Evolutionary conservation across 805 yeast genomes (phyloP).

Genomic region (Schizosaccharomyces lindneri): DNA sequence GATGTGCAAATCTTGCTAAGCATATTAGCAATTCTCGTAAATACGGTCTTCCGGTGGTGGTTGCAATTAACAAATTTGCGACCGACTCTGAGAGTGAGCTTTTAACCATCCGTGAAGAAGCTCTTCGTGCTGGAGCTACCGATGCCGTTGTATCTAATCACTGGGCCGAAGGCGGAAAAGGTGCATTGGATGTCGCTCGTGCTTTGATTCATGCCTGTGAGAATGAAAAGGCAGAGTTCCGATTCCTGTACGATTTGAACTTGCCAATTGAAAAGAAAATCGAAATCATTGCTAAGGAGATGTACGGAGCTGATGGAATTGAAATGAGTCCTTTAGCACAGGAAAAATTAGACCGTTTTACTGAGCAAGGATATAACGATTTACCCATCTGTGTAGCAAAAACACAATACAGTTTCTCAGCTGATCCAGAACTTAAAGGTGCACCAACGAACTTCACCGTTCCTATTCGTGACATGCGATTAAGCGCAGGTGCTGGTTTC

Average conservation of each 20-base stretch:
- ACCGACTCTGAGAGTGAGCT: constrained; percentile 65
- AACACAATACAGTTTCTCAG: constrained; percentile 89
- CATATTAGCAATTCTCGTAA: constrained; percentile 67
- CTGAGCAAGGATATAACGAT: constrained; percentile 67
- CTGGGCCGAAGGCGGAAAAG: constrained; percentile 89
- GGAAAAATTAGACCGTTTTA: constrained; percentile 56
- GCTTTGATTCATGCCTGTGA: constrained; percentile 48
- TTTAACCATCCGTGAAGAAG: constrained; percentile 51
- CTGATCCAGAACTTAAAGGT: constrained; percentile 79
- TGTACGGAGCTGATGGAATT: constrained; percentile 80
- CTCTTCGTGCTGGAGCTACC: constrained; percentile 74
- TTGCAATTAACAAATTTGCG: constrained; percentile 73
- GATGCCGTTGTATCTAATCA: constrained; percentile 80
- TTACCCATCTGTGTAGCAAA: constrained; percentile 92
- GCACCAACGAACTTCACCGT: constrained; percentile 84
- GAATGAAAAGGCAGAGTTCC: constrained; percentile 23
- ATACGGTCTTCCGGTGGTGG: constrained; percentile 80
- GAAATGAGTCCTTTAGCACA: constrained; percentile 65
- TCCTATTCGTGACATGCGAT: constrained; percentile 84
- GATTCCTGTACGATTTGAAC: constrained; percentile 45
- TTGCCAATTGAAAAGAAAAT: constrained; percentile 56
- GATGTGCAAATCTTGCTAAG: constrained; percentile 71
- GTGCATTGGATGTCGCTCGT: constrained; percentile 63
- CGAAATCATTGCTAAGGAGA: constrained; percentile 49
- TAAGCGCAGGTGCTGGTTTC: constrained; percentile 90